These are phyloP conservation scores for Talaromyces trachyspermus DNA, from an alignment of 495 filamentous ascomycete genomes.

Conservation along the genomic window DNA sequence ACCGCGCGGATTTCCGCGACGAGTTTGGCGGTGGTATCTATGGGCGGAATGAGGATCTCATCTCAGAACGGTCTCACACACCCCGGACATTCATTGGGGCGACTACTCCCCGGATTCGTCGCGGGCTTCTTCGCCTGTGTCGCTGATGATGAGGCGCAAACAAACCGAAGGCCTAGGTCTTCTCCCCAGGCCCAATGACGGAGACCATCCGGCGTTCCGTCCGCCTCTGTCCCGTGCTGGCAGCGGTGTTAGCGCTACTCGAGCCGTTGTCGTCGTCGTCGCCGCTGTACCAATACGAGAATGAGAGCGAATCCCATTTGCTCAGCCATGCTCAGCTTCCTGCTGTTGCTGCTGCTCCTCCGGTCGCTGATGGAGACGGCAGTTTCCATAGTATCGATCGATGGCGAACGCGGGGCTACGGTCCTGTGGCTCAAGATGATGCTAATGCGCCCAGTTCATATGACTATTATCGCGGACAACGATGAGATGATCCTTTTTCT, in stretches of 20 bases:
- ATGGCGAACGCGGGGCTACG: slow-evolving; percentile 42
- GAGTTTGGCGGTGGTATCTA: slow-evolving; percentile 79
- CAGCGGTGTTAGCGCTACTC: slow-evolving; percentile 7
- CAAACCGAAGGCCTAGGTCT: slow-evolving; percentile 17
- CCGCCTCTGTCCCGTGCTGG: slow-evolving; percentile 22
- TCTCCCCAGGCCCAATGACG: slow-evolving; percentile 8
- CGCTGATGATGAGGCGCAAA: slow-evolving; percentile 22
- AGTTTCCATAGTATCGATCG: slow-evolving; percentile 29
- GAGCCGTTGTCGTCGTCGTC: too few species aligned
- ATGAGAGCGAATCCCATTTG: slow-evolving; percentile 40
- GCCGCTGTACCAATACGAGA: slow-evolving; percentile 25
- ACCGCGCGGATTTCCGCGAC: slow-evolving; percentile 78
- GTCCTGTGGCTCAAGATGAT: slow-evolving; percentile 39
- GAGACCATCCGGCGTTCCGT: slow-evolving; percentile 32
- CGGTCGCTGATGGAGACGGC: slow-evolving; percentile 9
- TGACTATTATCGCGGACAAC: slow-evolving; percentile 30
- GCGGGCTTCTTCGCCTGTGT: slow-evolving; percentile 40
- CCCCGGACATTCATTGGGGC: slow-evolving; percentile 47
- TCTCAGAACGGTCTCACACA: slow-evolving; percentile 58
- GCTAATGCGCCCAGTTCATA: slow-evolving; percentile 26
- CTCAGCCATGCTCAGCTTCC: slow-evolving; percentile 36
- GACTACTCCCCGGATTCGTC: slow-evolving; percentile 37
- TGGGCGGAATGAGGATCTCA: slow-evolving; percentile 56
- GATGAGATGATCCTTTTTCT: slow-evolving; percentile 6
- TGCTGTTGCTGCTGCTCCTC: slow-evolving; percentile 19